These are phyloP conservation scores for Cyclotella choctawhatcheeana DNA, from an alignment of 108 stramenopile species.

Conservation along the genomic window DNA sequence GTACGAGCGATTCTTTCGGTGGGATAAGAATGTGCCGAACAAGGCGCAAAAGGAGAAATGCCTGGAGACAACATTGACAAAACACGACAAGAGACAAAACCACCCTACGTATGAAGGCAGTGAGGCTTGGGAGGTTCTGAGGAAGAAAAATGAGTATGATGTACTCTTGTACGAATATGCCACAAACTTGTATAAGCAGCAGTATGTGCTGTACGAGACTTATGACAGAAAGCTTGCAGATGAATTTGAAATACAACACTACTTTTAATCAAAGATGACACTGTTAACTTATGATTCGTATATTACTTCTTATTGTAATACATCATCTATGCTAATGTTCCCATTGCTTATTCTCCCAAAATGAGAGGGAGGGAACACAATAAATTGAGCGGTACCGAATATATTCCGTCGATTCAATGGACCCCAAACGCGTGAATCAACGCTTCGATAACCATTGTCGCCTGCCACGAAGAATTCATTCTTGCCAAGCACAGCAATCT, in stretches of 20 bases:
- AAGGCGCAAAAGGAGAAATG: constrained; percentile 19
- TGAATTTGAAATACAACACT: too few species aligned
- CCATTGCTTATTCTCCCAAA: constrained; percentile 52
- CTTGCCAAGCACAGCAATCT: constrained; percentile 24
- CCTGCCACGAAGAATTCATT: constrained; percentile 69
- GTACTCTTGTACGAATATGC: constrained; percentile 49
- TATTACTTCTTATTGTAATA: constrained; percentile 5
- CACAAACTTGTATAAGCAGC: constrained; percentile 35
- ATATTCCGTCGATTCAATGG: constrained; percentile 59
- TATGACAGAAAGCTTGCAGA: too few species aligned
- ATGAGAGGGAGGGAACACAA: constrained; percentile 53
- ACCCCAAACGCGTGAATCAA: constrained; percentile 71
- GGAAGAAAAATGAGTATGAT: constrained; percentile 49
- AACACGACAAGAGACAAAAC: constrained; percentile 30
- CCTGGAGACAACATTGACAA: constrained; percentile 16
- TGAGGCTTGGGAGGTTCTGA: constrained; percentile 41
- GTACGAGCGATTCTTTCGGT: constrained; percentile 48
- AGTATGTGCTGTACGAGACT: constrained; percentile 32
- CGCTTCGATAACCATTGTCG: constrained; percentile 66
- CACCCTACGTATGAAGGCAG: constrained; percentile 35
- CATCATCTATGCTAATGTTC: constrained; percentile 4
- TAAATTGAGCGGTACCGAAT: constrained; percentile 58
- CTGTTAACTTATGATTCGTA: too few species aligned
- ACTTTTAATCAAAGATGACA: too few species aligned
- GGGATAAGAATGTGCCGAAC: constrained; percentile 34